Evolutionary conservation across 306 rosid species (phyloP), one percentile per base, ranked within the genome.

Genomic region (Inga leiocalycina): DNA sequence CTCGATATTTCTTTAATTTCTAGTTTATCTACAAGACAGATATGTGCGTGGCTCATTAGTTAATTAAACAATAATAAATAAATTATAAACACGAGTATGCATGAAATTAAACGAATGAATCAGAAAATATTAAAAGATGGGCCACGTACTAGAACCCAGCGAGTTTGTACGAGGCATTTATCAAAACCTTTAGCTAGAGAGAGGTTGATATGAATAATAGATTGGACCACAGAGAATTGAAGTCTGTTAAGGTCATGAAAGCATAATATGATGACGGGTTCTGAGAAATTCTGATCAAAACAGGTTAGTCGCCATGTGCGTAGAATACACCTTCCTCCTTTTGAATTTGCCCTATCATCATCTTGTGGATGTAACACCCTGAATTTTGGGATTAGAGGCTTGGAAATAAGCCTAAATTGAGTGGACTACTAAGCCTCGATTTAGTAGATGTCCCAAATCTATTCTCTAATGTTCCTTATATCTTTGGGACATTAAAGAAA

Each of bases 151-250:
- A 32, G 15, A 8, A 45, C 54, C 13, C 17, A 48, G 54, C 1
- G 52, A 17, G 2, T 3, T 8, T 52, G 7, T 52, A 46, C 34
- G 37, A 45, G 12, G 59, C 76, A 81, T 73, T 76, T 30, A 69
- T 86, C 86, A 89, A 77, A 84, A 59, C 82, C 83, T 85, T 77
- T 90, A 81, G 90, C 52, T 13, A 74, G 75, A 4, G 30, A 74
- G 72, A 4, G 65, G 65, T 27, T 82, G 73, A 82, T 14, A 49
- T 93, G 22, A 90, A 86, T 90, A 90, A 87, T 90, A 14, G 79
- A 74, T 41, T 80, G 95, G 94, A 90, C 96, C 93, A 91, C 91
- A 79, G 0, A 62, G 77, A 82, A 86, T 86, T 73, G 43, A 83
- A 87, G 84, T 61, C 76, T 59, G 71, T 79, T 85, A 52, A 65